phyloP scores from a whole-genome alignment of 1,139 yeast species.

The Geotrichum fermentans region DNA sequence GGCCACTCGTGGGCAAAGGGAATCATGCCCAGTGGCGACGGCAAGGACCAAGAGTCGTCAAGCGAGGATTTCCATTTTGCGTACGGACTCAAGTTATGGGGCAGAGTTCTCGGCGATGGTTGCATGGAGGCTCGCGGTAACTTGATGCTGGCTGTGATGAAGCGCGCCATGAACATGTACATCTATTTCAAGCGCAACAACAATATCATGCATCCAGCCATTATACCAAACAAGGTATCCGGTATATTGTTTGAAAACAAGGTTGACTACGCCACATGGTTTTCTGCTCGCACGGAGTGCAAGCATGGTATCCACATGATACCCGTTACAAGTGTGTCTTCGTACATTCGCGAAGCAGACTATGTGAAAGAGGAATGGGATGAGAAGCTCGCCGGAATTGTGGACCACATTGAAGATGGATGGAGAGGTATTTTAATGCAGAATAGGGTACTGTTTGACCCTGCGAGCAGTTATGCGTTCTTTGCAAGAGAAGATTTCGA shows the following conservation, averaged over 20 bases:
- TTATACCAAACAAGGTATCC: conserved; percentile 57
- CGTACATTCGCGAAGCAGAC: conserved; percentile 59
- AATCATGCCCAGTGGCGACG: conserved; percentile 59
- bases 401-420: conserved; percentile 57
- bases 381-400: conserved; percentile 44
- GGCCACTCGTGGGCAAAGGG: conserved; percentile 86
- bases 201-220: conserved; percentile 47
- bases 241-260: conserved; percentile 78
- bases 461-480: conserved; percentile 56
- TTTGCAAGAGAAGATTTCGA: conserved; percentile 52
- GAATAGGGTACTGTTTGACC: conserved; percentile 68
- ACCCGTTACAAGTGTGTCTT: conserved; percentile 79
- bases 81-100: conserved; percentile 74
- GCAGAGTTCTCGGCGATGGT: conserved; percentile 54
- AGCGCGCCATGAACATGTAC: conserved; percentile 57
- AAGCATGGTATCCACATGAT: conserved; percentile 93
- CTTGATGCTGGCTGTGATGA: conserved; percentile 60
- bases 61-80: conserved; percentile 68
- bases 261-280: conserved; percentile 82
- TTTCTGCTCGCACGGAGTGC: conserved; percentile 65
- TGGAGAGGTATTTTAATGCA: conserved; percentile 81
- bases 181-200: conserved; percentile 54
- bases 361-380: conserved; percentile 80
- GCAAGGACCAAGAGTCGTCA: conserved; percentile 70
- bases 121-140: conserved; percentile 65